Percentiles rank a stretch among this genome's conserved stretches.
These are phyloP conservation scores for Kalaharituber pfeilii DNA, from an alignment of 2,329 filamentous ascomycete genomes.

Conservation along the genomic window DNA sequence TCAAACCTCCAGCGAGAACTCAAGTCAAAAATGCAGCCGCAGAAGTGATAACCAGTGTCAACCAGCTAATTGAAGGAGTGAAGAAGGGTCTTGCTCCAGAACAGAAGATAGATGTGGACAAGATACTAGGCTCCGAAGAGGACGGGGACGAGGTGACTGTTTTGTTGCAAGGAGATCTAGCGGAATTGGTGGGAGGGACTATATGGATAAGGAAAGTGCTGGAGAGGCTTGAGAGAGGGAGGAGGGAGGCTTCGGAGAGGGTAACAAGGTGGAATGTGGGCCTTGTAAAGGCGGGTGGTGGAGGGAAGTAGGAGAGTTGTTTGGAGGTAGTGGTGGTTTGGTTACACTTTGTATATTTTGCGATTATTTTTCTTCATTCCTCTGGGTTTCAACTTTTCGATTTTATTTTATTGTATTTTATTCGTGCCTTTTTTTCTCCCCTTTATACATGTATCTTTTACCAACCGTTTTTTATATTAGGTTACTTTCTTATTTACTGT, in stretches of 20 bases:
- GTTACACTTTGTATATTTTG: too few species aligned
- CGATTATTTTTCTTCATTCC: too few species aligned
- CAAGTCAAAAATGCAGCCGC: background rate
- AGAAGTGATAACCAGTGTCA: background rate
- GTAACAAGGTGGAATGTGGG: background rate
- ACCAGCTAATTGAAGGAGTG: constrained; percentile 1
- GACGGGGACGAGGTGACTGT: background rate
- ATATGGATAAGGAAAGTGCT: background rate
- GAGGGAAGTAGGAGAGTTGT: background rate
- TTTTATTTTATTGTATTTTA: too few species aligned
- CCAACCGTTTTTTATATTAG: too few species aligned
- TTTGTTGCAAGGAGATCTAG: background rate
- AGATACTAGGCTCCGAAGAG: constrained; percentile 10
- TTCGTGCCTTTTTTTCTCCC: too few species aligned
- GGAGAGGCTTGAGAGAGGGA: background rate
- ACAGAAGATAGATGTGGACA: constrained; percentile 12
- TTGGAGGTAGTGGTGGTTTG: too few species aligned
- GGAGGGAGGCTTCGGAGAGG: background rate
- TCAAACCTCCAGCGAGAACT: background rate
- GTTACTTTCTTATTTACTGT: too few species aligned
- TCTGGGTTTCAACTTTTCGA: too few species aligned
- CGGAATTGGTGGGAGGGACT: background rate
- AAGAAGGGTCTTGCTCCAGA: constrained; percentile 10
- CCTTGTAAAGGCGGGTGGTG: background rate
- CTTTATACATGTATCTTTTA: too few species aligned